These are phyloP conservation scores for Neurospora sp. DNA, from an alignment of 495 filamentous ascomycete genomes.

Conservation along the genomic window DNA sequence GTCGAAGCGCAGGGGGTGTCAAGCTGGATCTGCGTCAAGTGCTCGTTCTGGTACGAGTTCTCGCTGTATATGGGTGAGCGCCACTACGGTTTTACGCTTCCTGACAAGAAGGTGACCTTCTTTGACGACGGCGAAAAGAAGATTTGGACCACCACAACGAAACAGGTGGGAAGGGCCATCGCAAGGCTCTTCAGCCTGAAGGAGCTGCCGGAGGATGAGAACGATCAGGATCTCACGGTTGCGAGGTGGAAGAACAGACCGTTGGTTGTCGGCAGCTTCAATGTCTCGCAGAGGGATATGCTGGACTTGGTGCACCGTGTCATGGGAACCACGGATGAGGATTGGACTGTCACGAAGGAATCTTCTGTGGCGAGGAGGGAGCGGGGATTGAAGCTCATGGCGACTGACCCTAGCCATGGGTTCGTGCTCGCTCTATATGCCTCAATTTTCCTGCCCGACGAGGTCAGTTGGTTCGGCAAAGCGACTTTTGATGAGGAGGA, in stretches of 20 bases:
- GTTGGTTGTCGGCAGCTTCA: constrained; percentile 34
- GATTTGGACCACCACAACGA: constrained; percentile 31
- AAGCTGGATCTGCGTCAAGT: constrained; percentile 26
- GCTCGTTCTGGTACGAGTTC: constrained; percentile 42
- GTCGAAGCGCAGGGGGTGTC: constrained; percentile 32
- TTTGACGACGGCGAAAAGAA: constrained; percentile 24
- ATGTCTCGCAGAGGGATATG: constrained; percentile 37
- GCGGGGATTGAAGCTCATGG: constrained; percentile 29
- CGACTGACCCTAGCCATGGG: constrained; percentile 32
- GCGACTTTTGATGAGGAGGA: constrained; percentile 22
- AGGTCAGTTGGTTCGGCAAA: constrained; percentile 13
- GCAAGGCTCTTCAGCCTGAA: constrained; percentile 29
- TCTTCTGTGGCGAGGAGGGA: constrained; percentile 31
- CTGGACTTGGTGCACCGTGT: constrained; percentile 40
- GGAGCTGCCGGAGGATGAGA: constrained; percentile 35
- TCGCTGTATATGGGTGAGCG: constrained; percentile 19
- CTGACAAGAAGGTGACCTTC: constrained; percentile 19
- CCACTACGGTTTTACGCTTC: constrained; percentile 26
- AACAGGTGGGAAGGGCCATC: constrained; percentile 33
- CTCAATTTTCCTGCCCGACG: constrained; percentile 41
- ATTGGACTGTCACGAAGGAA: constrained; percentile 48
- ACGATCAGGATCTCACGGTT: constrained; percentile 19
- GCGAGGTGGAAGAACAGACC: constrained; percentile 27
- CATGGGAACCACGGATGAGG: constrained; percentile 36
- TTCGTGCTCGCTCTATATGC: constrained; percentile 45